Evolutionary conservation across 2,329 filamentous ascomycete species (phyloP).

Genomic region (Curvularia hawaiiensis): DNA sequence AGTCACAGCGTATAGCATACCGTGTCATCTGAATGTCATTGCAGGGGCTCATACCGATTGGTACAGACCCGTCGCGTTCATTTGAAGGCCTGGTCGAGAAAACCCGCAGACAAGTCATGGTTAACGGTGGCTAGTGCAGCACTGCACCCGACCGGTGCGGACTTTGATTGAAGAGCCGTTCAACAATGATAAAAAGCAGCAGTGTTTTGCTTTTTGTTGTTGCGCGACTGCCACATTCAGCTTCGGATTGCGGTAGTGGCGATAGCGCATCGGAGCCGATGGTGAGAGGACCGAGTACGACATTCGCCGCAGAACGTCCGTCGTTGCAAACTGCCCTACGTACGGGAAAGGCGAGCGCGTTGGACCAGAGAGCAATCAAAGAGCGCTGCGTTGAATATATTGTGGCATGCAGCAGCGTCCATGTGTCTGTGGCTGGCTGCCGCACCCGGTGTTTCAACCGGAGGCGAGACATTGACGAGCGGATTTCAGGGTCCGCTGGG

Average conservation of each 20-base stretch:
- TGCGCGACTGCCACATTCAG: neutral
- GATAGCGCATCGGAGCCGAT: neutral
- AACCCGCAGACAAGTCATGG: too few relatives aligned
- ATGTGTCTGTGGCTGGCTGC: neutral
- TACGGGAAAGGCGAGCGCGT: neutral
- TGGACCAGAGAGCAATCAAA: neutral
- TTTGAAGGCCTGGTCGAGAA: too few relatives aligned
- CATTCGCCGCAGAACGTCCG: neutral
- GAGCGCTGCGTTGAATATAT: neutral
- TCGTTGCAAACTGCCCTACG: neutral
- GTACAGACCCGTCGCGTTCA: neutral
- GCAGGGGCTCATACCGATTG: neutral
- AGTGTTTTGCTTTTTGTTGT: neutral
- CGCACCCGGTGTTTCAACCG: conserved; percentile 15
- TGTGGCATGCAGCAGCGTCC: neutral
- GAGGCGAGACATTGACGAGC: conserved; percentile 14
- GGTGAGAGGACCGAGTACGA: neutral
- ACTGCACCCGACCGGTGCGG: too few relatives aligned
- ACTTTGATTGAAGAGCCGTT: neutral
- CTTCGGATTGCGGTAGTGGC: neutral
- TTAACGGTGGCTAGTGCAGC: too few relatives aligned
- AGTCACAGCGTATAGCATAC: neutral
- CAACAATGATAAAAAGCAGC: neutral
- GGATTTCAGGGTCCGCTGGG: conserved; percentile 8
- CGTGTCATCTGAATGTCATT: neutral